Percentiles rank a stretch among this genome's conserved stretches.
phyloP scores from a whole-genome alignment of 192 early-diverging fungal species.

The Gigaspora rosea region DNA sequence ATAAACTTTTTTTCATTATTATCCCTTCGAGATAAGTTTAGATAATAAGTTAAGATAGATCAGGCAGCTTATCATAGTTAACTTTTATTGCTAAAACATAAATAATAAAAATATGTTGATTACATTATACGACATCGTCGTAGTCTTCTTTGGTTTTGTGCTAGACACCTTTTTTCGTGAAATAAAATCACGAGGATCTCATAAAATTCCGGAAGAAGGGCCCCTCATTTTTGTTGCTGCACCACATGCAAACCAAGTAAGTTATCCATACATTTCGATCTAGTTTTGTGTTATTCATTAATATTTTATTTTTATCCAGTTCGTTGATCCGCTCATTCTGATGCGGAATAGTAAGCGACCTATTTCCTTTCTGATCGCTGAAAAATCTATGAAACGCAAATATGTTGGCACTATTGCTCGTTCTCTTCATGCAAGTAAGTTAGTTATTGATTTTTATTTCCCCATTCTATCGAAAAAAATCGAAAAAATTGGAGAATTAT shows the following conservation, averaged over 20 bases:
- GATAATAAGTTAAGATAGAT: too few relatives aligned
- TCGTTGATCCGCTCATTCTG: conserved; percentile 92
- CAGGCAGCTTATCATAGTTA: too few relatives aligned
- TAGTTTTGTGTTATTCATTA: too few relatives aligned
- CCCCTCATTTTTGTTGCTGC: conserved; percentile 94
- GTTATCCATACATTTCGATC: too few relatives aligned
- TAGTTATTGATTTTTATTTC: conserved; percentile 34
- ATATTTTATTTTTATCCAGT: conserved; percentile 47
- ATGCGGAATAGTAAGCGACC: conserved; percentile 75
- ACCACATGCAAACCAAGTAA: conserved; percentile 76
- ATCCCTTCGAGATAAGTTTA: too few relatives aligned
- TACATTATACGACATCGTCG: conserved; percentile 61
- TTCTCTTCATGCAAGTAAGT: conserved; percentile 75
- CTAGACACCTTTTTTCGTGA: conserved; percentile 88
- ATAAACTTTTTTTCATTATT: too few relatives aligned
- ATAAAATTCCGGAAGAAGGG: conserved; percentile 81
- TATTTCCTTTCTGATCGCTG: conserved; percentile 79
- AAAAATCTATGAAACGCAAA: conserved; percentile 85
- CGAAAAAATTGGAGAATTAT: too few relatives aligned
- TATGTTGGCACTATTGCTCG: conserved; percentile 84
- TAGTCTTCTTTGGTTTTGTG: conserved; percentile 67
- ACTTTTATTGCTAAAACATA: too few relatives aligned
- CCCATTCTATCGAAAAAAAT: too few relatives aligned
- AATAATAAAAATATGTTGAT: not conserved
- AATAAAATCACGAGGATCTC: conserved; percentile 78